phyloP scores from a whole-genome alignment of 2,329 filamentous ascomycete genomes.

The Dissoconium aciculare region DNA sequence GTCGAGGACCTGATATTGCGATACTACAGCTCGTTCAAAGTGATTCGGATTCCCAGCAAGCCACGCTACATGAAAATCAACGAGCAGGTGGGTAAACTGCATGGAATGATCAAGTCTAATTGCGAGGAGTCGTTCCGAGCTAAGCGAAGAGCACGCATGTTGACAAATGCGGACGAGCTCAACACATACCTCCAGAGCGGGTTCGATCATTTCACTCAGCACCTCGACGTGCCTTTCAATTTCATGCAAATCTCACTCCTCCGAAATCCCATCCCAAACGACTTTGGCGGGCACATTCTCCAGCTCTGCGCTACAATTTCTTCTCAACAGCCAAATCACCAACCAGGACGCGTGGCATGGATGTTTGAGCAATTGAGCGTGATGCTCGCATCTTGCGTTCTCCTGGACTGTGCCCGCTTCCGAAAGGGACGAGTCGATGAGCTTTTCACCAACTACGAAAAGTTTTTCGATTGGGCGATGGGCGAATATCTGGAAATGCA shows the following conservation, averaged over 20 bases:
- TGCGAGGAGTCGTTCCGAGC: slow-evolving; percentile 28
- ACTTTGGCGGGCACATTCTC: slow-evolving; percentile 38
- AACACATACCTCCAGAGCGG: slow-evolving; percentile 35
- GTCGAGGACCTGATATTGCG: slow-evolving; percentile 34
- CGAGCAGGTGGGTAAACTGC: slow-evolving; percentile 34
- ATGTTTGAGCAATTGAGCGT: slow-evolving; percentile 33
- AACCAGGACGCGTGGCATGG: slow-evolving; percentile 18
- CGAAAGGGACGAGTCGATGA: slow-evolving; percentile 24
- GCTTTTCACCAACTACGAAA: slow-evolving; percentile 29
- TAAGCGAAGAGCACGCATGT: slow-evolving; percentile 34
- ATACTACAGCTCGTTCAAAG: slow-evolving; percentile 37
- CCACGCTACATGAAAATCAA: slow-evolving; percentile 35
- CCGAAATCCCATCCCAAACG: slow-evolving; percentile 31
- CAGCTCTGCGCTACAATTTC: slow-evolving; percentile 32
- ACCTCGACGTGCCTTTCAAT: slow-evolving; percentile 35
- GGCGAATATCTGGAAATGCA: slow-evolving; percentile 32
- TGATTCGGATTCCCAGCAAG: slow-evolving; percentile 33
- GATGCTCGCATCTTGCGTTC: slow-evolving; percentile 38
- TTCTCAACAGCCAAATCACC: slow-evolving; percentile 20
- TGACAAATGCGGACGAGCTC: slow-evolving; percentile 33
- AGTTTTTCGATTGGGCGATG: slow-evolving; percentile 31
- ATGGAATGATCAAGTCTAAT: slow-evolving; percentile 28
- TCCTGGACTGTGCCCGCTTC: slow-evolving; percentile 32
- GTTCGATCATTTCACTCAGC: slow-evolving; percentile 36
- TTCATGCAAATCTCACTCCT: slow-evolving; percentile 34